Base-by-base conservation (phyloP, 2,329 filamentous ascomycete species). In the Scedosporium apiospermum region DNA sequence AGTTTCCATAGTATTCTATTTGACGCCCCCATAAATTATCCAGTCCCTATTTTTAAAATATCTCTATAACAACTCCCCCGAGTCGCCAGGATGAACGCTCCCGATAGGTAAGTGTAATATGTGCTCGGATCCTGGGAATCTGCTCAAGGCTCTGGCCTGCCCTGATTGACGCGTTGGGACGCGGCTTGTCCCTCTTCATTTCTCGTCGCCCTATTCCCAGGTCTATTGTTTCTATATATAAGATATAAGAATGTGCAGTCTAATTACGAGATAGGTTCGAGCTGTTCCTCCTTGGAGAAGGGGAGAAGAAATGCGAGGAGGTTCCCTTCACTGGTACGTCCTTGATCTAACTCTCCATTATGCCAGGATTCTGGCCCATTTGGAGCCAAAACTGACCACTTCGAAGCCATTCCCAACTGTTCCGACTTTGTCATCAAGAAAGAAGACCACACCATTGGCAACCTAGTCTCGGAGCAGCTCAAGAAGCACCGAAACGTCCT, bases 401-500 rank as follows among this genome's bases (percentile, higher is more conserved):
- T 7, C 30, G 38, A 41, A 62, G 60, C 60, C 12, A 62, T 62
- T 26, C 60, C 57, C 18, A 60, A 63, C 60, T 60, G 58, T n/a
- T 90, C 91, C 9, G 90, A 97, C 76, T 99, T 99, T 78, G 87
- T 91, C 64, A 87, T 99, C 77, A 91, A 91, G 77, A 98, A 97
- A 76, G 95, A 99, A 75, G 95, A 99, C 70, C 93, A 97, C 77
- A 97, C 93, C 1, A 84, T 99, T 27, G 95, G 88, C 69, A 97
- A 99, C 75, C 82, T 99, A 63, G 83, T 99, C 63, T 85, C 89
- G 58, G 88, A 91, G 70, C 90, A 93, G 70, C 88, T 99, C 63
- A 87, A 95, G 77, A 87, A 90, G 73, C 89, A 91, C 70, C 84
- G 86, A 18, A 88, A 96, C 72, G 89, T 99, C 69, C 80, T 89